Evolutionary conservation across 805 yeast genomes (phyloP), one percentile per base, ranked within the genome.

Genomic region (Suhomyces tanzawaensis): DNA sequence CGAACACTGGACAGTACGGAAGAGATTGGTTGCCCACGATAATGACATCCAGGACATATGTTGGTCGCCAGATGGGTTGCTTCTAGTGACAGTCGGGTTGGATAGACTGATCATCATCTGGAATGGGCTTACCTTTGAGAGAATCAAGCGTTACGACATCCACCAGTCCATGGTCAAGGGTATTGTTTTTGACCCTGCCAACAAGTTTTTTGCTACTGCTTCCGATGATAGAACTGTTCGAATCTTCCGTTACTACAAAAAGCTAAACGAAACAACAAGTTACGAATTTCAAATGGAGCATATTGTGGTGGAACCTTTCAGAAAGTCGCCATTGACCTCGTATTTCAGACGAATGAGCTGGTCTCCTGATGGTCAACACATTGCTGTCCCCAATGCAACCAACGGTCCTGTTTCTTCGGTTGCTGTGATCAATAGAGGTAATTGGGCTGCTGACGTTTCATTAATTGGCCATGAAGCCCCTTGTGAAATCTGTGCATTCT

Each of bases 21-120:
- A 87, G 52, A 75, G 98, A 52, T 73, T 89, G 12, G 96, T 88
- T 14, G 99, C 97, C 1, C 99, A 93, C 60, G 98, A 93, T 47
- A 93, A 91, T 56, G 99, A 93, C 66, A 86, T 93, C 35, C 99
- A 93, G 59, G 99, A 93, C 61, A 82, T 93, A 48, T 95, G 96
- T 29, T 93, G 99, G 98, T 85, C 96, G 1, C 97, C 98, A 0
- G 98, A 91, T 56, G 85, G 95, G 3, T 77, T 87, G 25, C 77
- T 93, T 17, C 66, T 93, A 32, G 96, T 93, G 13, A 85, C 96
- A 1, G 99, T 91, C 8, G 99, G 99, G 0, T 70, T 93, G 40
- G 99, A 93, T 62, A 72, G 96, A 54, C 84, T 93, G 30, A 86
- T 93, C 37, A 85, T 91, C 32, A 81, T 93, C 9, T 93, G 98